phyloP scores from a whole-genome alignment of 495 filamentous ascomycete species.

The Cladorrhinum samala region DNA sequence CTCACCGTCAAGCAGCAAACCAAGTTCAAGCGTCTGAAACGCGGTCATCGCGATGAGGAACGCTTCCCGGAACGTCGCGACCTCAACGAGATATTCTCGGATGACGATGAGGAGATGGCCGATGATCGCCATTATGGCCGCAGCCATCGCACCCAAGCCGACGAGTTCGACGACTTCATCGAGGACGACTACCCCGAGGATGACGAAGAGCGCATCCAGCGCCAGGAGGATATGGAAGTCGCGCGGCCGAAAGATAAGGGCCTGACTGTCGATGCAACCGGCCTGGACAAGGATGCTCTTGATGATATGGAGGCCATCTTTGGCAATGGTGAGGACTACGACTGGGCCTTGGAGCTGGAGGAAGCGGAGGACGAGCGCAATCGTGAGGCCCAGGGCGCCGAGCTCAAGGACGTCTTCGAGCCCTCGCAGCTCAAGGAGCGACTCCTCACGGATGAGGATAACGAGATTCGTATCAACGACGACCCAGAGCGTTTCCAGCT shows the following conservation, averaged over 20 bases:
- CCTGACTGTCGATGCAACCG: slow-evolving; percentile 60
- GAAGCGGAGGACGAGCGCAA: slow-evolving; percentile 69
- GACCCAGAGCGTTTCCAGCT: slow-evolving; percentile 93
- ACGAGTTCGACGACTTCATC: slow-evolving; percentile 96
- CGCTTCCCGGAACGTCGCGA: slow-evolving; percentile 58
- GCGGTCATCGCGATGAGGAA: slow-evolving; percentile 69
- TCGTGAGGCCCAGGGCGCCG: slow-evolving; percentile 61
- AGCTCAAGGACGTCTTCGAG: slow-evolving; percentile 96
- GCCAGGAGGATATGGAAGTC: slow-evolving; percentile 83
- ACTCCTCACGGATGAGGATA: slow-evolving; percentile 92
- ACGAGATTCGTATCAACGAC: slow-evolving; percentile 76
- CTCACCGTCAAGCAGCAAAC: slow-evolving; percentile 47
- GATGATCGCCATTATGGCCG: slow-evolving; percentile 52
- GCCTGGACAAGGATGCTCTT: slow-evolving; percentile 82
- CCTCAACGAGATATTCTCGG: slow-evolving; percentile 86
- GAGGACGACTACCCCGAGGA: slow-evolving; percentile 92
- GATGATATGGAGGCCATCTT: slow-evolving; percentile 95
- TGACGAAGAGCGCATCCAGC: slow-evolving; percentile 65
- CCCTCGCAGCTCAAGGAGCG: slow-evolving; percentile 88
- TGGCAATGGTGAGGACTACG: slow-evolving; percentile 89
- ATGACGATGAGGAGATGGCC: slow-evolving; percentile 76
- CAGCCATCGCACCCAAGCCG: slow-evolving; percentile 51
- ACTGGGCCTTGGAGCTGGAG: slow-evolving; percentile 83
- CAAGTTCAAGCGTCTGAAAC: slow-evolving; percentile 93
- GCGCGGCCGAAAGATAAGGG: slow-evolving; percentile 61